Base-by-base conservation (phyloP, 2,329 filamentous ascomycete species). In the Epichloe festucae region DNA sequence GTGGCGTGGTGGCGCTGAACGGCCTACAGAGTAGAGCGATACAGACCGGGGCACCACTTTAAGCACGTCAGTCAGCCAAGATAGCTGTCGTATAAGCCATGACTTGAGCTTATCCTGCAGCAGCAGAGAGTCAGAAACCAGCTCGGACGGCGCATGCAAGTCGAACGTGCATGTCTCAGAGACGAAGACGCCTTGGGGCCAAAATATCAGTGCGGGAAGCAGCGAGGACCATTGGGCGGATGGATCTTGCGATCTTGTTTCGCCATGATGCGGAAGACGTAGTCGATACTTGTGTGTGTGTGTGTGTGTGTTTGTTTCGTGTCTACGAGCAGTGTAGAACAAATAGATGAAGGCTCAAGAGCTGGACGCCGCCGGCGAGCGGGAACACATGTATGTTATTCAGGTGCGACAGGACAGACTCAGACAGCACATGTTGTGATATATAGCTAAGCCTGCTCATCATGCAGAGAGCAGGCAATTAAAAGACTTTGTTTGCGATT, bases 1-100 rank as follows among this genome's bases (percentile, higher is more conserved):
- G 39, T 84, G 81, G 81, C 73, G 75, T 40, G 76, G 76, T 48
- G 73, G 73, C n/a, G 64, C 63, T 31, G 63, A 68, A 50, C 63
- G 62, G 50, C 56, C 63, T 53, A 61, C 61, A 50, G 67, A 70
- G 61, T 70, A 70, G 67, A 63, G 47, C 58, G 57, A 63, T 41
- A 50, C 58, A 38, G 58, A 60, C 15, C 53, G 45, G 40, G 43
- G 56, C 48, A 60, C 50, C 21, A 47, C 35, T 17, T 49, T 48
- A 17, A 52, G 43, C 47, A 46, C 23, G 19, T 39, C 45, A 27
- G 36, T 14, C 46, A 41, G 50, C 38, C 53, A 53, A 46, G 53
- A 51, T 10, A 34, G 42, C 38, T 50, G 44, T 39, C 46, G 50
- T 31, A 43, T 42, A 35, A 55, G 52, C 44, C 51, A 51, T 48